Conservation (phyloP, 192 early-diverging fungal genomes). For the Backusella tuberculispora region DNA sequence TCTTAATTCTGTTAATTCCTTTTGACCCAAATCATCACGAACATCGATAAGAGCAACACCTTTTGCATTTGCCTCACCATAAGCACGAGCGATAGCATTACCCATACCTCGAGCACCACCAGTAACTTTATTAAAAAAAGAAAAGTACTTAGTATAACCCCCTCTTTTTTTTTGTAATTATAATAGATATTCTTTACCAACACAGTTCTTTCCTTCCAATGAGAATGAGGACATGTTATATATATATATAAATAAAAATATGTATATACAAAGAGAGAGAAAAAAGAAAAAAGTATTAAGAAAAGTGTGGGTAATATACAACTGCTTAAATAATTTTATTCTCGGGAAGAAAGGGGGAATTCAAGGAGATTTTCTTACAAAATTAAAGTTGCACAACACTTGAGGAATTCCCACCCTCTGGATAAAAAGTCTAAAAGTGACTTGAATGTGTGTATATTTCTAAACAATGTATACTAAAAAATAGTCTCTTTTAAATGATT, state of each 20-base stretch:
- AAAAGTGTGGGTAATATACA: not conserved
- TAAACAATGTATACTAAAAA: no score
- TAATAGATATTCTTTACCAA: not conserved
- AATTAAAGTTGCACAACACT: not conserved
- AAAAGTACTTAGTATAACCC: no score
- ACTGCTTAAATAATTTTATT: not conserved
- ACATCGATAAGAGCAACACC: slow-evolving; percentile 26
- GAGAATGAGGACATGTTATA: not conserved
- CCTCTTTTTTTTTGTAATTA: no score
- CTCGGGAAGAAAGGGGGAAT: slow-evolving; percentile 3
- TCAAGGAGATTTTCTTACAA: not conserved
- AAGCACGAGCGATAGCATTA: slow-evolving; percentile 27
- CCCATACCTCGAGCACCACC: slow-evolving; percentile 26
- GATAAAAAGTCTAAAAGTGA: no score
- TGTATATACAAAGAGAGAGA: not conserved
- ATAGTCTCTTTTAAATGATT: no score
- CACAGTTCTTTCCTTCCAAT: slow-evolving; percentile 16
- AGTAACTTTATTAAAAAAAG: slow-evolving; percentile 10
- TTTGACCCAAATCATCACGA: slow-evolving; percentile 23
- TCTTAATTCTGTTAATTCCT: slow-evolving; percentile 2
- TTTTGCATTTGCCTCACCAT: slow-evolving; percentile 14
- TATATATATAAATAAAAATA: not conserved
- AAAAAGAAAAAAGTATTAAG: not conserved
- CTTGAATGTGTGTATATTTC: no score
- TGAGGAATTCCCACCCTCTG: slow-evolving; percentile 2